phyloP scores from a whole-genome alignment of 352 stramenopile species.

The Phytophthora crassamura region DNA sequence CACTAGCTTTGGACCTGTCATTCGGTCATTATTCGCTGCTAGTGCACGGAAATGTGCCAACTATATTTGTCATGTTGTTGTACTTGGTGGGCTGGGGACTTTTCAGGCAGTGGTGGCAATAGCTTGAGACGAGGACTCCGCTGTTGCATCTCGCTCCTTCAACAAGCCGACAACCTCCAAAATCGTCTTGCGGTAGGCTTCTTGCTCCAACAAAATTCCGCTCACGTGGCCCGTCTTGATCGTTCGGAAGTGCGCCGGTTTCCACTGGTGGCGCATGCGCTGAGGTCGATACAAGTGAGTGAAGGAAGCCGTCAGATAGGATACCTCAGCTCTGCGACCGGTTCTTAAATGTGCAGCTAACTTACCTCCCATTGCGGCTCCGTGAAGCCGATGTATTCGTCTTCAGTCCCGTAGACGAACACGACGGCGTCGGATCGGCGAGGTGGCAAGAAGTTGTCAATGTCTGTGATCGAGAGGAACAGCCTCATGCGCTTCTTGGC shows the following conservation, averaged over 20 bases:
- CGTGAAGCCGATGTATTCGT: slow-evolving; percentile 76
- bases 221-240: slow-evolving; percentile 81
- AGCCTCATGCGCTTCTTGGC: slow-evolving; percentile 80
- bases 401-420: slow-evolving; percentile 80
- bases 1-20: slow-evolving; percentile 9
- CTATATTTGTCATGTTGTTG: slow-evolving; percentile 7
- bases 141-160: slow-evolving; percentile 19
- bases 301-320: not conserved
- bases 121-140: slow-evolving; percentile 18
- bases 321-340: not conserved
- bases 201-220: slow-evolving; percentile 78
- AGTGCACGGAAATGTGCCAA: slow-evolving; percentile 3
- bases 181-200: slow-evolving; percentile 76
- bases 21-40: slow-evolving; percentile 9
- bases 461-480: slow-evolving; percentile 85
- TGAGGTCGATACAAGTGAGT: slow-evolving; percentile 18
- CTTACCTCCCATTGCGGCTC: slow-evolving; percentile 66
- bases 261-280: slow-evolving; percentile 67
- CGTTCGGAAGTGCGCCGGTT: slow-evolving; percentile 58
- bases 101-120: slow-evolving; percentile 8
- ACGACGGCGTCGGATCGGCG: slow-evolving; percentile 70
- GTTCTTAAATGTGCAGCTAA: not conserved
- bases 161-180: slow-evolving; percentile 61
- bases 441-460: slow-evolving; percentile 80
- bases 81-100: not conserved